Base-by-base conservation (phyloP, 2,329 filamentous ascomycete species). In the Arthrobotrys musiformis region DNA sequence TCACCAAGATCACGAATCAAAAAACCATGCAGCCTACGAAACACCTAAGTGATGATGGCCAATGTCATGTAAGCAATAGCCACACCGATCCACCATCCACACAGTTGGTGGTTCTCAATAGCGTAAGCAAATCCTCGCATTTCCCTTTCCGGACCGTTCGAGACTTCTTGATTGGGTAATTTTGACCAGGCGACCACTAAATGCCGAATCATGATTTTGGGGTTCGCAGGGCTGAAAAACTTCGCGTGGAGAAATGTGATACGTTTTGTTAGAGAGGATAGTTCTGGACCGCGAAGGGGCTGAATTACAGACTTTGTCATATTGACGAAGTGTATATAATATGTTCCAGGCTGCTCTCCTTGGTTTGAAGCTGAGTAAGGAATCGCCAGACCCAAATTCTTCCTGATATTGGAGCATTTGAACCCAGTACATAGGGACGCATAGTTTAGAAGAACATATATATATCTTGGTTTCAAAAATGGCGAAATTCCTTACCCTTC, bases 161-260 rank as follows among this genome's bases (percentile, higher is more conserved):
- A 70, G 52, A 44, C 42, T 67, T 70, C 73, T 63, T 52, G 58
- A 70, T 77, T 70, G 56, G 66, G 73, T 70, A 70, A 77, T 70
- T 70, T 62, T 67, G 66, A 70, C 73, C 73, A 46, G 54, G 61
- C 61, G 46, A 67, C 60, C 58, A 22, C 35, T 17, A 70, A 48
- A 35, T 70, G 64, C 70, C 72, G 58, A 60, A 76, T 50, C 58
- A 70, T 76, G 64, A 40, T 76, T 70, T 68, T 28, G 44, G 44
- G 22, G 24, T 17, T 37, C 4, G 26, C 28, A 19, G 63, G 54
- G 63, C 70, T 62, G 62, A 62, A 56, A n/a, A 26, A 11, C 26
- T 54, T 44, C 61, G 28, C 35, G n/a, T 26, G 11, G 19, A 56
- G 13, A 58, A n/a, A 58, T 58, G 54, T 58, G 33, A 58, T 58